Conservation (phyloP, 805 yeast species). For the Candida adriatica region DNA sequence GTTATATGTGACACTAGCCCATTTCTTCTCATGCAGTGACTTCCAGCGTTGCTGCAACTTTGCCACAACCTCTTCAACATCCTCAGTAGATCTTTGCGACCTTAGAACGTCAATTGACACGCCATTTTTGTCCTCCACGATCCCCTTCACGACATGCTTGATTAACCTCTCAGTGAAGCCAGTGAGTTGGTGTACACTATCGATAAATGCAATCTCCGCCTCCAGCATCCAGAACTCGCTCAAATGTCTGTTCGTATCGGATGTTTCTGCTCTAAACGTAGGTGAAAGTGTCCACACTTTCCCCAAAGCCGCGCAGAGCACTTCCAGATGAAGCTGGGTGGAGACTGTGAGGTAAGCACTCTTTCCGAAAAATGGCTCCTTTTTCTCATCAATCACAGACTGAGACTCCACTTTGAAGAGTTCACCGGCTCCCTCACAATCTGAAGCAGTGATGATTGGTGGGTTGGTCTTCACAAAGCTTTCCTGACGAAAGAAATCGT, state of each 20-base stretch:
- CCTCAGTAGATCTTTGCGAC: constrained; percentile 34
- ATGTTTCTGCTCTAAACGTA: constrained; percentile 88
- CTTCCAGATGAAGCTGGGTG: constrained; percentile 87
- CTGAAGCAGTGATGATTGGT: constrained; percentile 81
- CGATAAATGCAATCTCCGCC: constrained; percentile 73
- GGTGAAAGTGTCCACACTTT: constrained; percentile 89
- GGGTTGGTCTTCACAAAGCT: constrained; percentile 73
- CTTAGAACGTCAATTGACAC: constrained; percentile 16
- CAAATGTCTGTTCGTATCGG: constrained; percentile 86
- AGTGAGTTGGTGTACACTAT: constrained; percentile 53
- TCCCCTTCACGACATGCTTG: constrained; percentile 35
- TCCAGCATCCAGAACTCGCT: constrained; percentile 98
- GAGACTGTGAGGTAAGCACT: constrained; percentile 79
- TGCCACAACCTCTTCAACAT: constrained; percentile 27
- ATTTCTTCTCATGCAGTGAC: constrained; percentile 36
- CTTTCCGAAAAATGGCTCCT: constrained; percentile 50
- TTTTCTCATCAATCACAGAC: constrained; percentile 8
- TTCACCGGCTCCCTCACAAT: constrained; percentile 98
- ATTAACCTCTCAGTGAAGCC: constrained; percentile 66
- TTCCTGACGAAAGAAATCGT: constrained; percentile 43
- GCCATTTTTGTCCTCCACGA: constrained; percentile 23
- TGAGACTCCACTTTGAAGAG: constrained; percentile 52
- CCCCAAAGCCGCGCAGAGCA: constrained; percentile 61
- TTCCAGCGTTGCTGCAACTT: constrained; percentile 47
- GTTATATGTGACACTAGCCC: constrained; percentile 70